A percentile compares a stretch with the other conserved stretches of the same genome.
These are phyloP conservation scores for Articulospora tetracladia DNA, from an alignment of 495 filamentous ascomycete genomes.

Conservation along the genomic window DNA sequence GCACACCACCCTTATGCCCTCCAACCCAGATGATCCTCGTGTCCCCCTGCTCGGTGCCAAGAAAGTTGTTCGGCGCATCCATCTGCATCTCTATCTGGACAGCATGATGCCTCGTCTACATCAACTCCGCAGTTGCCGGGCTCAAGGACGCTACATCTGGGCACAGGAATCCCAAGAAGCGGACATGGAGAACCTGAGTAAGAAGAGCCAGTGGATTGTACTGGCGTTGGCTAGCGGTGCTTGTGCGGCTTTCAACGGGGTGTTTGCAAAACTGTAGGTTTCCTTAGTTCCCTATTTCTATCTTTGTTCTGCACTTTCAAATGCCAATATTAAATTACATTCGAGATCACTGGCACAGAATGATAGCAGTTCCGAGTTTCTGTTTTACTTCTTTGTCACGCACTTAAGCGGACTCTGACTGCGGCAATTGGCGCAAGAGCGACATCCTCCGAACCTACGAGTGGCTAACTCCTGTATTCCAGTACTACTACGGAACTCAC, in stretches of 20 bases:
- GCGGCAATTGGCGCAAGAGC: neutral
- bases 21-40: neutral
- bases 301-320: too few species aligned
- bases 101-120: neutral
- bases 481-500: constrained; percentile 88
- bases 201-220: constrained; percentile 62
- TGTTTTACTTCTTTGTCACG: neutral
- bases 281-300: neutral
- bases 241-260: constrained; percentile 90
- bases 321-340: too few species aligned
- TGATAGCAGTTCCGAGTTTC: neutral
- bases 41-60: constrained; percentile 1
- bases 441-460: neutral
- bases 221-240: constrained; percentile 80
- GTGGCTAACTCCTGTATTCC: constrained; percentile 2
- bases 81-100: neutral
- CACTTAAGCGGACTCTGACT: neutral
- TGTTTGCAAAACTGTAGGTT: constrained; percentile 90
- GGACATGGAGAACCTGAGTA: constrained; percentile 26
- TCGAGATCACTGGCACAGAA: neutral
- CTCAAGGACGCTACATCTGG: neutral
- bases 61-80: neutral
- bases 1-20: neutral
- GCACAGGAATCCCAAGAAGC: neutral
- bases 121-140: neutral